These are phyloP conservation scores for Acacia melanoxylon DNA, from an alignment of 306 rosid species.

Conservation along the genomic window DNA sequence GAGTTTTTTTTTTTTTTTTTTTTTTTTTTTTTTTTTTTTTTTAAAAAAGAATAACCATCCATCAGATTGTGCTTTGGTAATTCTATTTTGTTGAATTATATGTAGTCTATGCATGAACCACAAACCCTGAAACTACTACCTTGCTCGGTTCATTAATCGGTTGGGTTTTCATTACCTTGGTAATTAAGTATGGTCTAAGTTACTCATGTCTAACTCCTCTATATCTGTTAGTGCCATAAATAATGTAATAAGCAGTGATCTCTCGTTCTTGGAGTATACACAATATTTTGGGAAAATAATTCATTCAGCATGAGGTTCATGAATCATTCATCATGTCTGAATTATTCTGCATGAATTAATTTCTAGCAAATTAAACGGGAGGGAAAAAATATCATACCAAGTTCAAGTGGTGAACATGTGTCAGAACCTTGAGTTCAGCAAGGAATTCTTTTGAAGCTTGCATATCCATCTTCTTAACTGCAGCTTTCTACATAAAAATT, in stretches of 20 bases:
- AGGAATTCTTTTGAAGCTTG: slow-evolving; percentile 81
- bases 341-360: not conserved
- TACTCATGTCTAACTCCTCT: not conserved
- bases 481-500: slow-evolving; percentile 58
- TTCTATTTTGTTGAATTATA: too few relatives aligned
- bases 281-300: not conserved
- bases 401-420: slow-evolving; percentile 85
- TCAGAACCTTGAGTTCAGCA: slow-evolving; percentile 71
- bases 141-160: too few relatives aligned
- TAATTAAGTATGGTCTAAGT: not conserved
- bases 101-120: too few relatives aligned
- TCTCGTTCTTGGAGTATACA: not conserved
- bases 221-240: not conserved
- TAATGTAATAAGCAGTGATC: not conserved
- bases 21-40: too few relatives aligned
- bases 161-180: too few relatives aligned
- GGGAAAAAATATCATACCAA: slow-evolving; percentile 51
- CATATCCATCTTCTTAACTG: slow-evolving; percentile 86
- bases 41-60: too few relatives aligned
- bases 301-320: not conserved
- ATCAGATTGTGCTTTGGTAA: too few relatives aligned
- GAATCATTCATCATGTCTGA: not conserved
- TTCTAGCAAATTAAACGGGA: not conserved
- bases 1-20: too few relatives aligned
- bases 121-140: too few relatives aligned